These are phyloP conservation scores for Russula sp. DNA, from an alignment of 768 basidiomycete species.

Conservation along the genomic window DNA sequence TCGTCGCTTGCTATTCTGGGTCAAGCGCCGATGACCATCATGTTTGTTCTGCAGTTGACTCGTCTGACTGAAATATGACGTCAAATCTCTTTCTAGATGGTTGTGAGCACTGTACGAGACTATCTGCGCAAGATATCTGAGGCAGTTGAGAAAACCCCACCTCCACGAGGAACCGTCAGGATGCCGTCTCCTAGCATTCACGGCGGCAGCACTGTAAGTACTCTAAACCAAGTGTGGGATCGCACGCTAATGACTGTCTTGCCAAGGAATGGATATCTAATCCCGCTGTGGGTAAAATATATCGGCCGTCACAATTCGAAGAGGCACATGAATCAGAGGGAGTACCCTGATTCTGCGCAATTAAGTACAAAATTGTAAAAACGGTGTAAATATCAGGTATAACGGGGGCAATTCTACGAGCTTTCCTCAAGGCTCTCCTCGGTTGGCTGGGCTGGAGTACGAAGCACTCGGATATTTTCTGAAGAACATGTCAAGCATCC, in stretches of 20 bases:
- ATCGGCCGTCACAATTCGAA: constrained; percentile 22
- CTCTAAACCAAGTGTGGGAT: background rate
- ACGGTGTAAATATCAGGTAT: background rate
- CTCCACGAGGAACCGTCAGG: constrained; percentile 15
- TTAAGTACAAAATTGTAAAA: background rate
- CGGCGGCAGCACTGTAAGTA: constrained; percentile 20
- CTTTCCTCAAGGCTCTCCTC: constrained; percentile 11
- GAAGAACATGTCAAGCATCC: constrained; percentile 8
- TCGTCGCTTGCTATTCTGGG: constrained; percentile 75
- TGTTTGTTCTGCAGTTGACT: constrained; percentile 37
- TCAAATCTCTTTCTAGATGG: constrained; percentile 39
- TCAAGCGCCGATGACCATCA: constrained; percentile 76
- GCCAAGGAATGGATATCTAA: constrained; percentile 17
- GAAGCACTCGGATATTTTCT: constrained; percentile 54
- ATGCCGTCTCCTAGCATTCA: constrained; percentile 24
- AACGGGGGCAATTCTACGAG: constrained; percentile 5
- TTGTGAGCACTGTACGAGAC: constrained; percentile 59
- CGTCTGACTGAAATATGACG: background rate
- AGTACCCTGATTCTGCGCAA: constrained; percentile 3
- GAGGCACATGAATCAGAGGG: constrained; percentile 19
- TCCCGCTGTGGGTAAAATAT: constrained; percentile 22
- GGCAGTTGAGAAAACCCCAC: constrained; percentile 21
- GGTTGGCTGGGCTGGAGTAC: constrained; percentile 18
- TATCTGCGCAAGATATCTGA: constrained; percentile 55
- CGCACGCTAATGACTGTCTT: background rate